Conservation (phyloP, 345 rosid genomes). For the Arabis hirsuta region DNA sequence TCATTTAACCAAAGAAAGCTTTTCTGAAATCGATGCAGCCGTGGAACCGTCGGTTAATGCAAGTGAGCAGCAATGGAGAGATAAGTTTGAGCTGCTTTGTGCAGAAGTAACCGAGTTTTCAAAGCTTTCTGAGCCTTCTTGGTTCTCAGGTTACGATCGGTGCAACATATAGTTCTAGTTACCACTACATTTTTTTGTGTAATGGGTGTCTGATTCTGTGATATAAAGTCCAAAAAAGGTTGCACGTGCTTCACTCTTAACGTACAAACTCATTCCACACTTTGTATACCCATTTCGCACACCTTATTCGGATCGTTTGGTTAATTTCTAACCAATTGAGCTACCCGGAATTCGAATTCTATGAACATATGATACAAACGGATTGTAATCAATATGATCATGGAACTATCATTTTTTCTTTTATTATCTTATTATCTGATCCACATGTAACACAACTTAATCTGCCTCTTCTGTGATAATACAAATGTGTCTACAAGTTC, state of each 20-base stretch:
- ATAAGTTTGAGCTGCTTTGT: conserved; percentile 60
- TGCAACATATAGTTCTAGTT: conserved; percentile 64
- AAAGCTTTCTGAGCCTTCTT: conserved; percentile 58
- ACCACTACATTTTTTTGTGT: neutral
- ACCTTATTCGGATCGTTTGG: too few species aligned
- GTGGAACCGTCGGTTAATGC: conserved; percentile 42
- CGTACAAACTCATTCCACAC: too few species aligned
- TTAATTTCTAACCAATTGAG: too few species aligned
- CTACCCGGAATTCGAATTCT: too few species aligned
- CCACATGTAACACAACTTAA: too few species aligned
- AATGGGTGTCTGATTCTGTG: conserved; percentile 12
- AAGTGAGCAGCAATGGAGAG: conserved; percentile 62
- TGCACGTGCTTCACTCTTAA: neutral
- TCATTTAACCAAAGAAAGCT: neutral
- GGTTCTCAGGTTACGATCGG: conserved; percentile 81
- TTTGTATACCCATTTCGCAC: too few species aligned
- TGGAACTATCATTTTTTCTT: too few species aligned
- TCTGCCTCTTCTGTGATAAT: too few species aligned
- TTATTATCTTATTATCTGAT: too few species aligned
- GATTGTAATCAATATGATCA: too few species aligned
- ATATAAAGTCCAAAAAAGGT: conserved; percentile 5
- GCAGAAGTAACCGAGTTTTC: conserved; percentile 55
- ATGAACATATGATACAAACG: too few species aligned
- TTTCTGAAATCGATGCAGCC: conserved; percentile 46
- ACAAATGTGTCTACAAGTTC: too few species aligned